Conservation (phyloP, 495 filamentous ascomycete species). For the Penicillium cataractarum region DNA sequence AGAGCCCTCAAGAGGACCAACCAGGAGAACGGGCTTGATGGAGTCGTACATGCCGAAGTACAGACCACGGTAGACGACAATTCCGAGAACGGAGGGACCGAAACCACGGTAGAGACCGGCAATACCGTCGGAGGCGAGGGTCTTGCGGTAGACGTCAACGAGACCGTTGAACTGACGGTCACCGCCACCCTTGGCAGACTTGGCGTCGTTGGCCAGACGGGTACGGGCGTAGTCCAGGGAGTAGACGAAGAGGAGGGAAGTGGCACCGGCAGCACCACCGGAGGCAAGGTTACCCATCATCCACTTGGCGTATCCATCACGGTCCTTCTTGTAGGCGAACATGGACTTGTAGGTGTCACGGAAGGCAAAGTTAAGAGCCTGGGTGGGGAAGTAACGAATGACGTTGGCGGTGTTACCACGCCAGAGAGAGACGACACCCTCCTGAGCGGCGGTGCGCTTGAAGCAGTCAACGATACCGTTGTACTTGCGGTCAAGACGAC, state of each 20-base stretch:
- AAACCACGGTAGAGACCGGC: conserved; percentile 99
- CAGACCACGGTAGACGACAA: conserved; percentile 99
- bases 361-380: conserved; percentile 99
- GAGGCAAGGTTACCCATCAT: conserved; percentile 99
- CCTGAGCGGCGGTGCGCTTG: conserved; percentile 77
- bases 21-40: conserved; percentile 96
- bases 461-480: conserved; percentile 94
- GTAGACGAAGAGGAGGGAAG: conserved; percentile 99
- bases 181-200: conserved; percentile 93
- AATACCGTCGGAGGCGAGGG: conserved; percentile 95
- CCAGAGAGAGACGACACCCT: conserved; percentile 87
- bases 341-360: conserved; percentile 99
- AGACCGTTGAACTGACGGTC: conserved; percentile 99
- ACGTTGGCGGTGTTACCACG: conserved; percentile 99
- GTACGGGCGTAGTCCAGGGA: conserved; percentile 99
- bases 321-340: conserved; percentile 99
- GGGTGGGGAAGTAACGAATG: conserved; percentile 99
- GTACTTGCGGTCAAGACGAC: conserved; percentile 98
- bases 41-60: conserved; percentile 99
- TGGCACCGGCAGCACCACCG: conserved; percentile 99
- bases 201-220: conserved; percentile 99
- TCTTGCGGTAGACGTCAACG: conserved; percentile 99
- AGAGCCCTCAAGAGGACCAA: conserved; percentile 90
- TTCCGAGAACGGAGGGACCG: conserved; percentile 97
- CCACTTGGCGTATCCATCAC: conserved; percentile 98